Evolutionary conservation across 306 rosid genomes (phyloP), one percentile per base, ranked within the genome.

Genomic region (Dalbergia oliveri): DNA sequence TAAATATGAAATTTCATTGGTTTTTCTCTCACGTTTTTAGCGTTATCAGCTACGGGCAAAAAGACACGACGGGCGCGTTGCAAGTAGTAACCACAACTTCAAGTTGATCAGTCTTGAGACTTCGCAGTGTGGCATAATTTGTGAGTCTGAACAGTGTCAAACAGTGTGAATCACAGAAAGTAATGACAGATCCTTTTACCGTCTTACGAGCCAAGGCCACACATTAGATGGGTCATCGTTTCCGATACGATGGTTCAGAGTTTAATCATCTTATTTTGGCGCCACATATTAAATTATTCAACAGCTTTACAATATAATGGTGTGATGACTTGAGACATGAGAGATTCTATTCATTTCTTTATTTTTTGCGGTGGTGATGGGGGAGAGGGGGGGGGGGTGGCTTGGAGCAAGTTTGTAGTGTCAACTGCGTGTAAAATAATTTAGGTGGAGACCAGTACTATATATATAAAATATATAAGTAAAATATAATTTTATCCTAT

Each of bases 141-240:
- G 50, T 51, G 19, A 54, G 14, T 15, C 3, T n/a, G 49, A 74
- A 78, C 80, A 21, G 1, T 2, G 81, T 81, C 70, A 81, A 67
- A 56, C 4, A 47, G 60, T 75, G 84, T 75, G 76, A 81, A 81
- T 45, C n/a, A 59, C 37, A 67, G 65, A 81, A 81, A 34, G 39
- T 58, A 44, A 13, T 5, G 34, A 10, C 11, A 49, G 72, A 37
- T 56, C 45, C 45, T 79, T 47, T 61, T 56, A 67, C 50, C 3
- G n/a, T n/a, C n/a, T n/a, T n/a, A n/a, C n/a, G n/a, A 78, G 75
- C 35, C 50, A 78, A 57, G 49, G 7, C 16, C 68, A 33, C 79
- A 26, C 5, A 45, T 44, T 45, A 19, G 19, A 16, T 62, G 16
- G 45, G 61, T 50, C 59, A 47, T 26, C 13, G 1, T 43, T 8